Percentiles rank a stretch among this genome's conserved stretches.
Conservation (phyloP, 257 asterid species). For the Rhazya stricta region DNA sequence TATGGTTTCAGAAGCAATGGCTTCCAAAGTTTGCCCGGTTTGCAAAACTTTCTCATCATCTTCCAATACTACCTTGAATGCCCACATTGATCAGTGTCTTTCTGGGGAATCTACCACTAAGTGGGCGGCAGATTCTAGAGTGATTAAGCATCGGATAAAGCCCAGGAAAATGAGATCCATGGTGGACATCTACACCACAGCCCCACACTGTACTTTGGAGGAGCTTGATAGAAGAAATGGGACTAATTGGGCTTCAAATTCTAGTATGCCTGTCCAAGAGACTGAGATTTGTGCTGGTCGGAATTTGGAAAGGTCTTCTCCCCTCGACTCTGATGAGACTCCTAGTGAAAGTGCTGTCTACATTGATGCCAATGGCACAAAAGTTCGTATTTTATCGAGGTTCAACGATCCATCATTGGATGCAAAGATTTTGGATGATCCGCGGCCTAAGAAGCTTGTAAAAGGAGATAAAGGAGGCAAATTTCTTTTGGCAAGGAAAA, state of each 20-base stretch:
- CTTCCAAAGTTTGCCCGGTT: constrained; percentile 92
- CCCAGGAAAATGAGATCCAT: constrained; percentile 62
- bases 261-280: constrained; percentile 35
- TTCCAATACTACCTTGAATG: constrained; percentile 93
- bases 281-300: constrained; percentile 29
- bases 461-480: constrained; percentile 40
- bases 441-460: constrained; percentile 29
- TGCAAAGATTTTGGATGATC: constrained; percentile 28
- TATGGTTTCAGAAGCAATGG: constrained; percentile 59
- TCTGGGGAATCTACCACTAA: constrained; percentile 55
- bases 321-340: constrained; percentile 31
- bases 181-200: constrained; percentile 72
- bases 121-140: constrained; percentile 42
- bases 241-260: constrained; percentile 61
- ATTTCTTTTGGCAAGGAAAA: constrained; percentile 42
- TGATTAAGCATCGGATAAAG: constrained; percentile 63
- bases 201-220: constrained; percentile 64
- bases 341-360: constrained; percentile 62
- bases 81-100: constrained; percentile 95
- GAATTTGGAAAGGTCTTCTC: constrained; percentile 24
- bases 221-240: constrained; percentile 93
- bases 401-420: constrained; percentile 29
- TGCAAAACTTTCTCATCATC: constrained; percentile 89
- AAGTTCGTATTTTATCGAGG: constrained; percentile 74
- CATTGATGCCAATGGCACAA: constrained; percentile 73